phyloP scores from a whole-genome alignment of 2,329 filamentous ascomycete species.

The Aspergillus oerlinghausenensis region DNA sequence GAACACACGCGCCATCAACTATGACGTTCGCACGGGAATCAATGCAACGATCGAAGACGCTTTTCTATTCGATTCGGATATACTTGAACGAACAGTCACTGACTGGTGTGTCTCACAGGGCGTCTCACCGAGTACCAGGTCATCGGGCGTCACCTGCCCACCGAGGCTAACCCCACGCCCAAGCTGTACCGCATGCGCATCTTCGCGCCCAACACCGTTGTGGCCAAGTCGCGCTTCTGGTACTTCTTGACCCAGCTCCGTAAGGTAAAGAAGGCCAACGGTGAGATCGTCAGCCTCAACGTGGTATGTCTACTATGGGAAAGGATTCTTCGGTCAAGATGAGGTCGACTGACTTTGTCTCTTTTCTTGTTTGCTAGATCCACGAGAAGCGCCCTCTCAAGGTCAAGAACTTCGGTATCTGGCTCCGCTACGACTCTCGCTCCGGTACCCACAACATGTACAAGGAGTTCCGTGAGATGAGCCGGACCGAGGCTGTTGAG shows the following conservation, averaged over 20 bases:
- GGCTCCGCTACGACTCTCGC: constrained; percentile 99
- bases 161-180: constrained; percentile 92
- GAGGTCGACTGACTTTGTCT: constrained; percentile 9
- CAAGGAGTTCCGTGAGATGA: constrained; percentile 99
- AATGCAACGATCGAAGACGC: constrained; percentile 10
- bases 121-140: constrained; percentile 99
- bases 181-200: constrained; percentile 99
- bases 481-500: constrained; percentile 90
- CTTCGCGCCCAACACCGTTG: constrained; percentile 95
- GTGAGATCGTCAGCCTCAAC: constrained; percentile 98
- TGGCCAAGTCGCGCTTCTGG: constrained; percentile 99
- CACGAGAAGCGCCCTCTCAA: constrained; percentile 98
- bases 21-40: constrained; percentile 13
- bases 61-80: constrained; percentile 3
- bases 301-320: constrained; percentile 59
- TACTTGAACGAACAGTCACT: constrained; percentile 21
- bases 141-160: constrained; percentile 98
- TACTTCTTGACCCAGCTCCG: constrained; percentile 99
- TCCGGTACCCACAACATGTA: constrained; percentile 99
- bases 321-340: not conserved
- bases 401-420: constrained; percentile 99
- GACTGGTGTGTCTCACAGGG: constrained; percentile 57
- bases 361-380: constrained; percentile 56
- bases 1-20: constrained; percentile 6
- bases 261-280: constrained; percentile 99